phyloP scores from a whole-genome alignment of 1,284 basidiomycete species.

The Athelia sp. region DNA sequence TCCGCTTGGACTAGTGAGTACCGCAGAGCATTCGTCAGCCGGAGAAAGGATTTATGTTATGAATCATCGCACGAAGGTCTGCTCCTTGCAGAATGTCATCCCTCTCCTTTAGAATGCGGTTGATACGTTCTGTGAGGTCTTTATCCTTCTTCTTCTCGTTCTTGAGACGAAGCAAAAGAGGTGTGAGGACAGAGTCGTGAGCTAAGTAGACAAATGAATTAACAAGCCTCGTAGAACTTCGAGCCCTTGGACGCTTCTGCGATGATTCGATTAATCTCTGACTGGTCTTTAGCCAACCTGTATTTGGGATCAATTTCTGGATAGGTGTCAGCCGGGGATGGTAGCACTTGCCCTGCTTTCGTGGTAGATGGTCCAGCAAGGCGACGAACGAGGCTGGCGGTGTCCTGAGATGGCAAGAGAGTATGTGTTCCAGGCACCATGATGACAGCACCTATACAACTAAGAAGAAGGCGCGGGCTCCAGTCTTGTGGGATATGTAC shows the following conservation, averaged over 20 bases:
- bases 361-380: slow-evolving; percentile 74
- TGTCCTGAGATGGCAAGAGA: slow-evolving; percentile 45
- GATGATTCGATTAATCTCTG: slow-evolving; percentile 75
- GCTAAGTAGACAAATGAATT: not conserved
- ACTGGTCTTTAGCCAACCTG: slow-evolving; percentile 73
- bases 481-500: too few species aligned
- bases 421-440: slow-evolving; percentile 6
- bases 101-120: slow-evolving; percentile 57
- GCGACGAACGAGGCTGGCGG: slow-evolving; percentile 63
- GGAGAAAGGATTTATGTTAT: not conserved
- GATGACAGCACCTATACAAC: too few species aligned
- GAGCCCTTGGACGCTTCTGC: slow-evolving; percentile 80
- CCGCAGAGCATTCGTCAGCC: not conserved
- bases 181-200: not conserved
- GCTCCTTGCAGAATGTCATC: slow-evolving; percentile 55
- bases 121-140: slow-evolving; percentile 70
- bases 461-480: too few species aligned
- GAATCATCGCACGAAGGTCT: slow-evolving; percentile 49
- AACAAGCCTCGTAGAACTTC: slow-evolving; percentile 74
- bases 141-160: slow-evolving; percentile 84
- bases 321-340: not conserved
- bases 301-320: too few species aligned
- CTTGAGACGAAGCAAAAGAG: slow-evolving; percentile 25
- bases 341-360: slow-evolving; percentile 61
- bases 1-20: slow-evolving; percentile 46